Evolutionary conservation across 257 asterid species (phyloP).

Genomic region (Primulina huaijiensis): DNA sequence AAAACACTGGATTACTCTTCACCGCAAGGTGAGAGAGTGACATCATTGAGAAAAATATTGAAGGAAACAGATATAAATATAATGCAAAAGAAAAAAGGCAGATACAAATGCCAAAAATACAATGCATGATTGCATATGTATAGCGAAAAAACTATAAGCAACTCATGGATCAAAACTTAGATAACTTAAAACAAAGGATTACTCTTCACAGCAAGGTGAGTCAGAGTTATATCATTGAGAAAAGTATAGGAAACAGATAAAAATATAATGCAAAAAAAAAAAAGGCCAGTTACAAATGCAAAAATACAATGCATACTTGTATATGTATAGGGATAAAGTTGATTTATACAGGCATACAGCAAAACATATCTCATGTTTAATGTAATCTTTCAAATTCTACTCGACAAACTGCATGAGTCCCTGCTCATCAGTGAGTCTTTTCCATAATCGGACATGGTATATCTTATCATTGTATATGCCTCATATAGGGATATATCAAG

Average conservation of each 20-base stretch:
- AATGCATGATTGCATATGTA: too few species aligned
- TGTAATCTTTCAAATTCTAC: constrained; percentile 1
- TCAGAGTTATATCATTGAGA: background rate
- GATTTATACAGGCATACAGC: constrained; percentile 1
- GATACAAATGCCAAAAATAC: too few species aligned
- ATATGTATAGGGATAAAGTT: background rate
- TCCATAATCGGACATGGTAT: background rate
- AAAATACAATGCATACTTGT: background rate
- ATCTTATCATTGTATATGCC: constrained; percentile 1
- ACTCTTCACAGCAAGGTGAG: constrained; percentile 13
- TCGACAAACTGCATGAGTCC: constrained; percentile 14
- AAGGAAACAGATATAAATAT: constrained; percentile 19
- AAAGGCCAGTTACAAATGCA: constrained; percentile 2
- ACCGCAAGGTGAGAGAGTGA: background rate
- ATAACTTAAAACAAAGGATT: constrained; percentile 13
- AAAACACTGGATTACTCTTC: constrained; percentile 14
- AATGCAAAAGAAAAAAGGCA: background rate
- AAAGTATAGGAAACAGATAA: constrained; percentile 17
- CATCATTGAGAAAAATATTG: constrained; percentile 9
- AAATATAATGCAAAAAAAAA: constrained; percentile 5
- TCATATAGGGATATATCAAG: too few species aligned
- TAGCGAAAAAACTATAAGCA: background rate
- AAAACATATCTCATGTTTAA: background rate
- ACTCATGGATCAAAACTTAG: constrained; percentile 11
- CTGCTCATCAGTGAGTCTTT: background rate